phyloP scores from a whole-genome alignment of 306 rosid species.

The Clitoria ternatea region DNA sequence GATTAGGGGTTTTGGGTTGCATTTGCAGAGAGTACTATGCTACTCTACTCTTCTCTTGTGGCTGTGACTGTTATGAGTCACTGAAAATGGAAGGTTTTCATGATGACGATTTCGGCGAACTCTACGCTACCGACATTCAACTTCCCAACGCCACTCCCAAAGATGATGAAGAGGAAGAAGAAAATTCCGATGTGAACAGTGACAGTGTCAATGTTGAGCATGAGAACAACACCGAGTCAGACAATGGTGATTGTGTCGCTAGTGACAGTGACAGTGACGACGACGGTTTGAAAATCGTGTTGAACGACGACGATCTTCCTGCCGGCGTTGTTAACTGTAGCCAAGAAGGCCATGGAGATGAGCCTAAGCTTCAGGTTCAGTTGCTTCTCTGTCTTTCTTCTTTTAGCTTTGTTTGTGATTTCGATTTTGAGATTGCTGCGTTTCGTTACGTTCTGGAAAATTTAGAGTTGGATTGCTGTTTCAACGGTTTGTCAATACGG shows the following conservation, averaged over 20 bases:
- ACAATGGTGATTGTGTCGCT: slow-evolving; percentile 18
- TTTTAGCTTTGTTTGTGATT: not conserved
- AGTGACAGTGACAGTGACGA: slow-evolving; percentile 46
- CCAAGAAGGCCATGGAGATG: not conserved
- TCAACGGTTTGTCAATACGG: not conserved
- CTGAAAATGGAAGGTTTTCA: slow-evolving; percentile 31
- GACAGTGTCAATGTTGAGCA: not conserved
- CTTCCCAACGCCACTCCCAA: slow-evolving; percentile 13
- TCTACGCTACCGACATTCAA: slow-evolving; percentile 45
- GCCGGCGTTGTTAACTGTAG: slow-evolving; percentile 6
- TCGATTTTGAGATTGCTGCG: not conserved
- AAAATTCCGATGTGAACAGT: not conserved
- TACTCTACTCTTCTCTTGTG: not conserved
- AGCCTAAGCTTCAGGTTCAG: slow-evolving; percentile 36
- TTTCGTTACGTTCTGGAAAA: not conserved
- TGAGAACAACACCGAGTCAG: slow-evolving; percentile 8
- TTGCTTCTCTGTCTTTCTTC: not conserved
- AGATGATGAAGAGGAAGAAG: not conserved
- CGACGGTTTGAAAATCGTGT: slow-evolving; percentile 53
- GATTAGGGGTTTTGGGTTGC: not conserved
- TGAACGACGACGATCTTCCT: slow-evolving; percentile 48
- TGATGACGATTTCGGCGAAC: slow-evolving; percentile 59
- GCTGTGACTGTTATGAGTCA: not conserved
- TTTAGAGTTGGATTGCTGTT: not conserved
- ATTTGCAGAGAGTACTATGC: too few species aligned